Evolutionary conservation across 2,329 filamentous ascomycete species (phyloP), one percentile per base, ranked within the genome.

Genomic region (Alternaria dauci): DNA sequence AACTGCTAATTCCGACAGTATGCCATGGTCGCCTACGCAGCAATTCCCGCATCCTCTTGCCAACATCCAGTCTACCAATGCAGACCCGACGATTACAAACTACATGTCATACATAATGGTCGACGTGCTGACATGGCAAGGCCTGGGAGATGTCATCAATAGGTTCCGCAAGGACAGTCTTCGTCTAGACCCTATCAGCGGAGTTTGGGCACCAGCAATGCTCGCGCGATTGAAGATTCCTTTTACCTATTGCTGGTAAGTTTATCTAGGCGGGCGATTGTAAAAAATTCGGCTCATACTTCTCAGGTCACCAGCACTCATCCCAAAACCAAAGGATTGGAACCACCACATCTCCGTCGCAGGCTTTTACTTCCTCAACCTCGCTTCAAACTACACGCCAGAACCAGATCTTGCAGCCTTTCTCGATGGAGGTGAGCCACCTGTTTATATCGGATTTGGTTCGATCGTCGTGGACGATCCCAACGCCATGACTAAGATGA

Each of bases 111-210:
- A 96, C 71, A 88, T 90, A 0, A 82, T 96, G 20, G 91, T 96
- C 2, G 93, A 97, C 68, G 92, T 96, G 86, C 88, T 97, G 84
- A 94, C 93, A 11, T 96, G 93, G 93, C 93, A 97, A 78, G 93
- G 93, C 0, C 81, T 97, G 4, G 94, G 94, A 38, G 94, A 97
- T 77, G 83, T 97, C 6, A 94, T 97, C 74, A 97, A 98, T 73
- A 86, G 89, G 11, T 97, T 97, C 72, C 85, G 94, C 53, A 88
- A 90, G 66, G 88, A 89, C 59, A 87, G 86, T 14, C 83, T 96
- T 1, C 90, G 91, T 26, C 81, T 97, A 1, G 91, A 95, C 44
- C 86, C 90, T 0, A 84, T 97, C 42, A 93, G 91, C 62, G 82
- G 92, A 8, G 89, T 96, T 50, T 94, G 91, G 86, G 94, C 91